These are phyloP conservation scores for Pichia sporocuriosa DNA, from an alignment of 805 yeast species.

Conservation along the genomic window DNA sequence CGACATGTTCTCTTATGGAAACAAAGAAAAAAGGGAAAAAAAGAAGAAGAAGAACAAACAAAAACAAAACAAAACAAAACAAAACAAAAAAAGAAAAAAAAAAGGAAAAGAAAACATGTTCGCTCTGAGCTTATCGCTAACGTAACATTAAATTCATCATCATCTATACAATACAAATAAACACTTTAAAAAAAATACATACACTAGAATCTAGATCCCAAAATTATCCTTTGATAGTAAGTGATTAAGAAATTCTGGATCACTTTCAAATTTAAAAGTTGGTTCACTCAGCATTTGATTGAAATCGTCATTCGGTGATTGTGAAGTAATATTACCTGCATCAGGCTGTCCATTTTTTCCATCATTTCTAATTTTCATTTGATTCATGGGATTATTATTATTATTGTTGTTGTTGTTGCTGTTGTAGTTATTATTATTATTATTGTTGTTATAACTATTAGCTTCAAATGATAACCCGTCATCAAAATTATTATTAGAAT, in stretches of 20 bases:
- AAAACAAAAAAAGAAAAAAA: no score
- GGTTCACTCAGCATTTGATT: constrained; percentile 4
- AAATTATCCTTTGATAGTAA: constrained; percentile 11
- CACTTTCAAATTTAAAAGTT: constrained; percentile 4
- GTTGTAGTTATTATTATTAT: no score
- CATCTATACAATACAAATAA: no score
- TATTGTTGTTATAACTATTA: no score
- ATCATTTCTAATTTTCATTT: background rate
- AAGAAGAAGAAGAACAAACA: no score
- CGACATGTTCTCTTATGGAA: constrained; percentile 4
- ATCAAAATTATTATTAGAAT: background rate
- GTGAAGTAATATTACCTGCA: background rate
- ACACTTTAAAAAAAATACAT: no score
- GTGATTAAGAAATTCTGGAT: constrained; percentile 13
- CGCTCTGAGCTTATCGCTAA: background rate
- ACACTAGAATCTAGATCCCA: background rate
- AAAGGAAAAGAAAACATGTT: background rate
- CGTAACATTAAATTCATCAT: background rate
- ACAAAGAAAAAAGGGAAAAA: no score
- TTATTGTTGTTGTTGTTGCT: background rate
- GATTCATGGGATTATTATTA: background rate
- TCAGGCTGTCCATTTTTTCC: background rate
- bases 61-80: no score
- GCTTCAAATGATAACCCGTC: background rate
- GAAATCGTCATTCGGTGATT: background rate